Evolutionary conservation across 441 rosid species (phyloP).

Genomic region (Gossypium schwendimanii): DNA sequence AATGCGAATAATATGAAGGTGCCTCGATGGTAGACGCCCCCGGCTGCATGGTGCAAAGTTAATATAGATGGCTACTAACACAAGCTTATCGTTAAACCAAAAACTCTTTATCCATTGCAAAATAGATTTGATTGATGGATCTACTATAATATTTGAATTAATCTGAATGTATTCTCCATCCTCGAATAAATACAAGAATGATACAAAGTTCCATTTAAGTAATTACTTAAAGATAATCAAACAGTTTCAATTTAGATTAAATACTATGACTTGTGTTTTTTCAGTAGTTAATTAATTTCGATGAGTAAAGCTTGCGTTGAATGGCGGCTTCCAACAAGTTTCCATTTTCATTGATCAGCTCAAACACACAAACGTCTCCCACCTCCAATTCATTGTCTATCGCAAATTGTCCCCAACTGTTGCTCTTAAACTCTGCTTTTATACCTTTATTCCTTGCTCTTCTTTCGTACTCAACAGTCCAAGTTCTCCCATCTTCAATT

Average conservation of each 20-base stretch:
- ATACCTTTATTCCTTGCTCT: fast-evolving
- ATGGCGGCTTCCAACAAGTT: neutral
- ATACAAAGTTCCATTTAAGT: neutral
- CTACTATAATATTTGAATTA: too few species aligned
- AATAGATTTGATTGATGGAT: too few species aligned
- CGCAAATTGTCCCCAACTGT: constrained; percentile 19
- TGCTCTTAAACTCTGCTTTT: neutral
- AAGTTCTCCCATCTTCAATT: constrained; percentile 19
- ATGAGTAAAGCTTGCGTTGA: neutral
- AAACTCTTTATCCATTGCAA: too few species aligned
- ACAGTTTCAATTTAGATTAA: neutral
- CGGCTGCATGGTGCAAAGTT: too few species aligned
- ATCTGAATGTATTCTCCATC: neutral
- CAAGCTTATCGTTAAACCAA: too few species aligned
- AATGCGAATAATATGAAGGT: too few species aligned
- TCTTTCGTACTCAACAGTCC: neutral
- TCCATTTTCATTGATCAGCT: constrained; percentile 2
- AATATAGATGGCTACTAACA: too few species aligned
- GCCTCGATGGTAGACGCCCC: too few species aligned
- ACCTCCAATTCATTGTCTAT: constrained; percentile 13
- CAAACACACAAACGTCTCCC: constrained; percentile 28
- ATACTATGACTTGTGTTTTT: too few species aligned
- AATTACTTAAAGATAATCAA: neutral
- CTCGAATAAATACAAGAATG: too few species aligned
- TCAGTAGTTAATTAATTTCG: neutral